Conservation (phyloP, 2,329 filamentous ascomycete genomes). For the Ophiostoma pallidulum region DNA sequence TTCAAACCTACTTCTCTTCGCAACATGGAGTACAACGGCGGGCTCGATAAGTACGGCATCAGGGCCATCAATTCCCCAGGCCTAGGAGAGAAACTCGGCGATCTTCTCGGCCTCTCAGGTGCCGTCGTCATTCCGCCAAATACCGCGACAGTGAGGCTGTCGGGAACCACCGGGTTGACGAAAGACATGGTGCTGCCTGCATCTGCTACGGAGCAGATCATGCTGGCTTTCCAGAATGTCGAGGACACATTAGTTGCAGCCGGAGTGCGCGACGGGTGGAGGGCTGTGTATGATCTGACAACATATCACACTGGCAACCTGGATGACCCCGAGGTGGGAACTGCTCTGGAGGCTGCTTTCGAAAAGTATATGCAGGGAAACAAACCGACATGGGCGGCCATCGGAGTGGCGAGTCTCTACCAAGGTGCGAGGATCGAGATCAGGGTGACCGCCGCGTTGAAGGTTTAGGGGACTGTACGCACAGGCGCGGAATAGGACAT, state of each 20-base stretch:
- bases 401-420: not conserved
- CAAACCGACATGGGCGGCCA: constrained; percentile 1
- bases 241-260: constrained; percentile 1
- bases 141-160: not conserved
- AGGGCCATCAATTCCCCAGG: constrained; percentile 2
- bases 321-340: not conserved
- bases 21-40: constrained; percentile 6
- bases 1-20: too few relatives aligned
- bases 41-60: constrained; percentile 4
- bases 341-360: constrained; percentile 1
- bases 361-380: not conserved
- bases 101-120: not conserved
- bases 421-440: not conserved
- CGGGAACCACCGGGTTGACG: not conserved
- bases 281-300: constrained; percentile 2
- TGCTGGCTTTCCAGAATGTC: constrained; percentile 7
- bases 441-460: not conserved
- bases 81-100: constrained; percentile 1
- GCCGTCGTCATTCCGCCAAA: constrained; percentile 1
- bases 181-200: not conserved
- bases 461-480: too few relatives aligned
- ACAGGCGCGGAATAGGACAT: too few relatives aligned
- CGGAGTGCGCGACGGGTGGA: constrained; percentile 3
- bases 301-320: constrained; percentile 3
- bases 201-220: not conserved